Evolutionary conservation across 2,329 filamentous ascomycete species (phyloP), one percentile per base, ranked within the genome.

Genomic region (Ambrosiella cleistominuta): DNA sequence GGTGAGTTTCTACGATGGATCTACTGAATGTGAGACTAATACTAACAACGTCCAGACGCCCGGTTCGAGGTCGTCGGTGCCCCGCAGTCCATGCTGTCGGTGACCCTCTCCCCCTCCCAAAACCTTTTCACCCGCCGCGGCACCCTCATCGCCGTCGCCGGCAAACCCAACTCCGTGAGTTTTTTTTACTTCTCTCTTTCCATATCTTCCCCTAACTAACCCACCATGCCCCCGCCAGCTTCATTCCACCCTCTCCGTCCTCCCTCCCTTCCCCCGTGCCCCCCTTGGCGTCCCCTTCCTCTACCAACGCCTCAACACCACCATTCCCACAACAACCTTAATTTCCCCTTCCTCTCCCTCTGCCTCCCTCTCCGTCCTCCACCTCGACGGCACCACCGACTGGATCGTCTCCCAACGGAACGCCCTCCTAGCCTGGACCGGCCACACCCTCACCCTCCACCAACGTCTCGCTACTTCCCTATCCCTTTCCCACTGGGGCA

Each of bases 391-490:
- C 60, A 88, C 89, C 3, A 83, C 89, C 60, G 93, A 98, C 71
- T 98, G 93, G 91, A 87, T 95, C 75, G 75, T 98, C 7, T 80
- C 88, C 6, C 90, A 97, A 68, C 80, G 88, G 62, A 85, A 87
- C 63, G 89, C 89, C 1, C 75, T 98, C 57, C 76, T 97, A n/a
- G 93, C 93, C 57, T 98, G 93, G 93, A 95, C 91, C 0, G 93
- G 93, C 36, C 87, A 95, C 68, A 89, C 88, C 0, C 75, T 98
- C 57, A 75, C 76, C 13, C 77, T 93, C 50, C 82, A 81, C 40
- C 88, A 90, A 2, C 83, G 81, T 52, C 75, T 94, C 63, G 90
- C 89, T 65, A 78, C 77, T 49, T 78, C 79, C 62, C 77, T 96
- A 66, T 83, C 86, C 59, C 67, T 95, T 56, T 82, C 88, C 51